Evolutionary conservation across 495 filamentous ascomycete genomes (phyloP), one percentile per base, ranked within the genome.

Genomic region (Aspergillus sclerotiicarbonarius): DNA sequence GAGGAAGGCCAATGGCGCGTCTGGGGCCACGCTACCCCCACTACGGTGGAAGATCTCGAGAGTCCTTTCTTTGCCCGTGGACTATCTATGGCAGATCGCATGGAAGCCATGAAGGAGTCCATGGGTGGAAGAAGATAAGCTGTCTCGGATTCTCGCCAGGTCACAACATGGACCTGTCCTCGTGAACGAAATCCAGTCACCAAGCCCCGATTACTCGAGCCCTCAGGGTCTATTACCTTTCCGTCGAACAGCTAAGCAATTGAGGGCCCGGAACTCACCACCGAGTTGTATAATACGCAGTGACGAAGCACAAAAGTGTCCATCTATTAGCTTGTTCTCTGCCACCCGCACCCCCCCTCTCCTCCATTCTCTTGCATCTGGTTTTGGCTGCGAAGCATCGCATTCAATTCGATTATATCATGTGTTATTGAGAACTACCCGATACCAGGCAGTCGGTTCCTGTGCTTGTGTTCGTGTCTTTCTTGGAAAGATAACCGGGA

Each of bases 1-100:
- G 64, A 77, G 59, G 78, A 84, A 43, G 71, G 70, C 37, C 79
- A 80, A 12, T 97, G 92, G 92, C 82, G 79, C 67, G 66, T 96
- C 48, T 89, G 91, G 85, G 91, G 91, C 21, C 85, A 83, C 35
- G 70, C 82, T 37, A 74, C 80, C 59, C 80, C 87, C 63, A 88
- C 83, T 9, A 83, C 78, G 41, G n/a, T 69, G 19, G 77, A 86
- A 29, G 71, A 75, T 19, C 69, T 81, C 51, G 47, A 69, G 15
- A 65, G 43, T 49, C 71, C 75, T 3, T 60, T 62, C 57, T 79
- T 79, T 57, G 65, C 64, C 13, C 51, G 67, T 0, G 72, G 70
- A 8, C 21, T 77, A 33, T 57, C 66, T 1, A 18, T 70, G 9
- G 18, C 62, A 16, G 76, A 79, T 20, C 70, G 76, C 7, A 35